Evolutionary conservation across 768 basidiomycete species (phyloP).

Genomic region (Plicaturopsis crispa): DNA sequence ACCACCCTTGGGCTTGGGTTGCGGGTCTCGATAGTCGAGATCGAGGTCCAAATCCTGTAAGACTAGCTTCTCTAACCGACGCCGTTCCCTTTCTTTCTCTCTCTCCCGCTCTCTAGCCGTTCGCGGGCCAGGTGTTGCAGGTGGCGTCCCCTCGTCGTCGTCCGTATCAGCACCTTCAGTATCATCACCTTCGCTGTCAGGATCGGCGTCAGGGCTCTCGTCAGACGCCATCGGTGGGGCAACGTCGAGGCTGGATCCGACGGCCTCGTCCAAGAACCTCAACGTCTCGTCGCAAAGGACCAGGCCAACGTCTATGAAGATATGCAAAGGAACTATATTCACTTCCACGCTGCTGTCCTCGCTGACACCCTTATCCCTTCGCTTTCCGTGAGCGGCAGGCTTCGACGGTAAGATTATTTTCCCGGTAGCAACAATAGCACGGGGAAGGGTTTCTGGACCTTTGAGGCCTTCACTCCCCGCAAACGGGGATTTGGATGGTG

Average conservation of each 20-base stretch:
- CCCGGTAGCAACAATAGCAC: conserved; percentile 11
- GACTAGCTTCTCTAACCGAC: conserved; percentile 39
- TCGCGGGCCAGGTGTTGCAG: conserved; percentile 18
- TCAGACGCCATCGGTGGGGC: too few species aligned
- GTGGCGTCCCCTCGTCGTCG: conserved; percentile 30
- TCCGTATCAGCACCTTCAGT: conserved; percentile 11
- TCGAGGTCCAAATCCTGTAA: conserved; percentile 54
- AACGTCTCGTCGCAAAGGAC: conserved; percentile 31
- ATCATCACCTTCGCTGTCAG: conserved; percentile 5
- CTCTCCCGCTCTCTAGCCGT: conserved; percentile 22
- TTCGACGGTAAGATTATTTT: conserved; percentile 2
- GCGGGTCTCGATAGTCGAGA: conserved; percentile 30
- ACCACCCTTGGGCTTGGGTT: conserved; percentile 2
- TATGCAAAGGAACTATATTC: conserved; percentile 56
- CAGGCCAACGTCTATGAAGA: conserved; percentile 64
- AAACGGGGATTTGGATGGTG: too few species aligned
- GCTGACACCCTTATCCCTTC: background rate
- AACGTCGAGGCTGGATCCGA: conserved; percentile 4
- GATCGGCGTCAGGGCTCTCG: conserved; percentile 1
- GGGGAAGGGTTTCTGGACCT: conserved; percentile 1
- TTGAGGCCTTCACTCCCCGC: background rate
- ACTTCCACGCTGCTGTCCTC: conserved; percentile 25
- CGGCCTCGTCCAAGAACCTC: conserved; percentile 40
- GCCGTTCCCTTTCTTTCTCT: conserved; percentile 33
- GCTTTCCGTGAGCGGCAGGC: conserved; percentile 1